Base-by-base conservation (phyloP, 495 filamentous ascomycete species). In the Alectoria sarmentosa region DNA sequence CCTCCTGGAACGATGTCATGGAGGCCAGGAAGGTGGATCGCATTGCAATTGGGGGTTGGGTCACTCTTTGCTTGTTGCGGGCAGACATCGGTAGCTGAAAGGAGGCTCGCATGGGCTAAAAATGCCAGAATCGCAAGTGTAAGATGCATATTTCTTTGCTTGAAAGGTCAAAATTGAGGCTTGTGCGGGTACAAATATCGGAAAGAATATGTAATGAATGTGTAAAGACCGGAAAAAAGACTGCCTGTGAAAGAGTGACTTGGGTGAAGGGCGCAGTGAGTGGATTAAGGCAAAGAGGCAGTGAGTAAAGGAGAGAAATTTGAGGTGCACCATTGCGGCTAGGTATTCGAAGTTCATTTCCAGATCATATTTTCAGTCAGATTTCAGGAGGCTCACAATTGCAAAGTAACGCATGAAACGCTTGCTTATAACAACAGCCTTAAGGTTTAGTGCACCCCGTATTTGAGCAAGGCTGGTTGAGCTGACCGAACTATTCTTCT, bases 1-100 rank as follows among this genome's bases (percentile, higher is more conserved):
- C 38, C 39, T n/a, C 37, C 61, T 1, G 26, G 37, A 14, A 63
- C 61, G 19, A 63, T 55, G 38, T 63, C 49, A 19, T 63, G 39
- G 23, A 17, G 38, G 10, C 61, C 37, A 11, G 61, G 61, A 15
- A 39, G 30, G 30, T 55, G 23, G 6, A 63, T 42, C 7, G 61
- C 36, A 1, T 56, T 38, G 49, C 48, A 56, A 34, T 55, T 55
- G 8, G 48, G 26, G 4, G 61, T 36, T 19, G 49, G 49, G 37
- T 17, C 39, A 23, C 10, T 23, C 15, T 41, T 55, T 8, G 23
- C 52, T 44, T 39, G 49, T 57, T 28, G 49, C 21, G 38, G 26
- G 39, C 63, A 65, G 7, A 41, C n/a, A n/a, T 41, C 38, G 13
- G 55, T 57, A 34, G 54, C 34, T 23, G 62, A 42, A 4, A 54